phyloP scores from a whole-genome alignment of 1,139 yeast genomes.

The Taphrina deformans region DNA sequence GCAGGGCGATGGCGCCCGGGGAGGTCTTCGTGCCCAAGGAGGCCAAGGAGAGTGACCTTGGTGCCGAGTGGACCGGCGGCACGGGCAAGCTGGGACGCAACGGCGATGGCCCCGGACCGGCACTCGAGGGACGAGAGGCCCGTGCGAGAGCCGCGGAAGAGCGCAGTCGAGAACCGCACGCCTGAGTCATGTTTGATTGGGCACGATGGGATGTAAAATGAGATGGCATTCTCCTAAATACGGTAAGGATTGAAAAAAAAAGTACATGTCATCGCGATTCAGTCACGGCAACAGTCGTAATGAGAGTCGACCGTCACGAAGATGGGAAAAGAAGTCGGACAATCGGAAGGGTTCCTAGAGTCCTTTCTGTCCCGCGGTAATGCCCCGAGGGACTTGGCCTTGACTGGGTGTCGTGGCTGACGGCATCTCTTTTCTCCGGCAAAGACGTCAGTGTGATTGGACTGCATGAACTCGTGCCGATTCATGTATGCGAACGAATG shows the following conservation, averaged over 20 bases:
- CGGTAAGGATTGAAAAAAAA: no score
- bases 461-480: neutral
- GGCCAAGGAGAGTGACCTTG: neutral
- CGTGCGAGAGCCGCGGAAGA: conserved; percentile 23
- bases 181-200: neutral
- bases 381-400: neutral
- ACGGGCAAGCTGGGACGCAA: neutral
- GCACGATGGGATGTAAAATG: no score
- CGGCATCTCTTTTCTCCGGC: neutral
- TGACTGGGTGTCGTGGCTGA: neutral
- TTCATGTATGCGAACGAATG: neutral
- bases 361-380: neutral
- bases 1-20: conserved; percentile 44
- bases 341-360: no score
- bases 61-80: conserved; percentile 1
- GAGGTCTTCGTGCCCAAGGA: conserved; percentile 22
- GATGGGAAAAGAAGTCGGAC: neutral
- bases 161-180: no score
- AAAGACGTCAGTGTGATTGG: neutral
- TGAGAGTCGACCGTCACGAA: neutral
- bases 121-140: conserved; percentile 4
- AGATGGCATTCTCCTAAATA: no score
- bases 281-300: neutral
- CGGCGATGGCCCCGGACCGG: neutral
- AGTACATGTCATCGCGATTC: neutral